Evolutionary conservation across 306 rosid genomes (phyloP), one percentile per base, ranked within the genome.

Genomic region (Quercus ilex): DNA sequence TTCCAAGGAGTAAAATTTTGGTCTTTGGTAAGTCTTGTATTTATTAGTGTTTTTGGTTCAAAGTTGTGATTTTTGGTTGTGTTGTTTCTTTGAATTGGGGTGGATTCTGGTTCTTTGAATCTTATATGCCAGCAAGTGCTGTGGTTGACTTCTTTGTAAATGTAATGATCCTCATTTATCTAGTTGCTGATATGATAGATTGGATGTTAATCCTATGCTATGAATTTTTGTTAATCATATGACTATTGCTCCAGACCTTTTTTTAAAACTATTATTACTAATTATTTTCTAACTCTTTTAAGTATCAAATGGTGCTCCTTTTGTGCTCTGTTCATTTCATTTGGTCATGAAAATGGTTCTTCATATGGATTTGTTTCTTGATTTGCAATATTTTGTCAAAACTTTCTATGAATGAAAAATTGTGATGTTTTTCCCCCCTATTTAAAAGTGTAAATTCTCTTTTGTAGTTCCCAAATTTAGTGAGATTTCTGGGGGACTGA

Each of bases 51-150:
- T 31, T 35, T 31, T 64, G 2, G 8, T 15, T 30, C 13, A 31
- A 64, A 30, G 70, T 28, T 28, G 6, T 69, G 71, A 78, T 83
- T 79, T 83, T 80, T 83, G 81, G 71, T 72, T 79, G 53, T 75
- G 64, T 82, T 69, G 55, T 82, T 75, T 70, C 79, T 71, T 72
- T 33, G 71, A 8, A 17, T 64, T 64, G 41, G 70, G 41, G 70
- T 64, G 43, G 23, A 15, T 64, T 64, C 70, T 28, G 46, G 46
- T 31, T 28, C 43, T 64, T 30, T 14, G 65, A 64, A 64, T 15
- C 18, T 18, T 30, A 63, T 18, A 63, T 28, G 38, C 41, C 41
- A 26, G 69, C 69, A 26, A 15, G 15, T 63, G 69, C n/a, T 63
- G 17, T 1, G 38, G 35, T 63, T 6, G 2, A 9, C 38, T 21